phyloP scores from a whole-genome alignment of 345 rosid genomes.

The Sisymbrium altissimum region DNA sequence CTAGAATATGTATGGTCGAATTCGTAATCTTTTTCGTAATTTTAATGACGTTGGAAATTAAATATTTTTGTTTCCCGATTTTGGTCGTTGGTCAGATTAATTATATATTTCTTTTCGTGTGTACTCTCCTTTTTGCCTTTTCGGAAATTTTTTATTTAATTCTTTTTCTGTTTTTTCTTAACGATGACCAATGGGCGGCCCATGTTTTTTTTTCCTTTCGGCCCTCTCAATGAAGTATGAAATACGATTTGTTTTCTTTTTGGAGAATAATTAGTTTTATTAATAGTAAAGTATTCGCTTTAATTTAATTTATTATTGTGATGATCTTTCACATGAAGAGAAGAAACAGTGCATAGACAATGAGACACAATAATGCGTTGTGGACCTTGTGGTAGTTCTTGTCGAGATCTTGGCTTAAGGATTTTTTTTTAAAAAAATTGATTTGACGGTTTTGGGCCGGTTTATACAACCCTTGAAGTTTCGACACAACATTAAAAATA shows the following conservation, averaged over 20 bases:
- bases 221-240: not conserved
- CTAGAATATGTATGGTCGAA: not conserved
- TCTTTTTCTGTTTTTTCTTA: not conserved
- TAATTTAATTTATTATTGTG: not conserved
- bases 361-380: slow-evolving; percentile 1
- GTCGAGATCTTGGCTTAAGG: slow-evolving; percentile 4
- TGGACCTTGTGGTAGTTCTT: slow-evolving; percentile 4
- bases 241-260: not conserved
- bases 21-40: not conserved
- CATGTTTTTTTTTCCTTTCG: slow-evolving; percentile 16
- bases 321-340: not conserved
- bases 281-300: not conserved
- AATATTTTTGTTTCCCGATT: slow-evolving; percentile 11
- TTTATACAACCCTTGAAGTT: not conserved
- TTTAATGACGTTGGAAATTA: not conserved
- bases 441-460: not conserved
- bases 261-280: not conserved
- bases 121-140: not conserved
- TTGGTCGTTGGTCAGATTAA: not conserved
- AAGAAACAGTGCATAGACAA: slow-evolving; percentile 1
- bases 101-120: not conserved
- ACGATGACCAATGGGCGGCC: not conserved
- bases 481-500: not conserved
- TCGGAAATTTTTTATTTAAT: not conserved
- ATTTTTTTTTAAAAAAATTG: not conserved